These are phyloP conservation scores for Chaetomidium leptoderma DNA, from an alignment of 495 filamentous ascomycete genomes.

Conservation along the genomic window DNA sequence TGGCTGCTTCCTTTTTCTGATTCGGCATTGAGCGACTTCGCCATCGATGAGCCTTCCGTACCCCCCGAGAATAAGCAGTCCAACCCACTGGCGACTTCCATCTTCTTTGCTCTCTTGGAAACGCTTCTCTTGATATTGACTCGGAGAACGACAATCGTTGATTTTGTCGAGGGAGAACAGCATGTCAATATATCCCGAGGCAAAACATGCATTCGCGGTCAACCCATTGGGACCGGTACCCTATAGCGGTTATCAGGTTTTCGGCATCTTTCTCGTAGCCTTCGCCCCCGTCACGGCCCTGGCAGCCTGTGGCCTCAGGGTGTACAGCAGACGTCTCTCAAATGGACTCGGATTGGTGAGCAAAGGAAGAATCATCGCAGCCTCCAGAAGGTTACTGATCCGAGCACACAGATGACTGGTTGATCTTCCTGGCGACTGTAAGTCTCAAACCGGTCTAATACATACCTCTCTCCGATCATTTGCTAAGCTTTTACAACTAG, in stretches of 20 bases:
- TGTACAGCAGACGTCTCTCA: conserved; percentile 34
- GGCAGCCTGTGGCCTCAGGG: conserved; percentile 36
- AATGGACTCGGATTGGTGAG: conserved; percentile 35
- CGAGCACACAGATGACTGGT: conserved; percentile 31
- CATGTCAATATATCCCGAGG: not conserved
- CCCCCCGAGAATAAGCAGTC: not conserved
- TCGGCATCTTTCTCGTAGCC: conserved; percentile 37
- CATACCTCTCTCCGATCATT: too few species aligned
- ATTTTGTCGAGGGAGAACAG: not conserved
- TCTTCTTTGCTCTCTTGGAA: not conserved
- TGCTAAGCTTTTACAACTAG: conserved; percentile 14
- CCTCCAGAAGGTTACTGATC: not conserved
- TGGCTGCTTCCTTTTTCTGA: too few species aligned
- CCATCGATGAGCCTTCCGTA: not conserved
- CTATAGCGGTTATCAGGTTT: conserved; percentile 32
- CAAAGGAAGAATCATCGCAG: not conserved
- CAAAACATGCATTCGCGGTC: conserved; percentile 13
- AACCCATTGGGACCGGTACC: conserved; percentile 19
- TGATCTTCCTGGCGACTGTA: conserved; percentile 41
- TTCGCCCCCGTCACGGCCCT: conserved; percentile 40
- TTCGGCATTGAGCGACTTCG: too few species aligned
- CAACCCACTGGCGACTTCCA: not conserved
- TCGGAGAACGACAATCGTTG: not conserved
- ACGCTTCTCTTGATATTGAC: not conserved
- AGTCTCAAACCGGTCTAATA: conserved; percentile 8